Evolutionary conservation across 1,284 basidiomycete species (phyloP).

Genomic region (Puccinia hordei): DNA sequence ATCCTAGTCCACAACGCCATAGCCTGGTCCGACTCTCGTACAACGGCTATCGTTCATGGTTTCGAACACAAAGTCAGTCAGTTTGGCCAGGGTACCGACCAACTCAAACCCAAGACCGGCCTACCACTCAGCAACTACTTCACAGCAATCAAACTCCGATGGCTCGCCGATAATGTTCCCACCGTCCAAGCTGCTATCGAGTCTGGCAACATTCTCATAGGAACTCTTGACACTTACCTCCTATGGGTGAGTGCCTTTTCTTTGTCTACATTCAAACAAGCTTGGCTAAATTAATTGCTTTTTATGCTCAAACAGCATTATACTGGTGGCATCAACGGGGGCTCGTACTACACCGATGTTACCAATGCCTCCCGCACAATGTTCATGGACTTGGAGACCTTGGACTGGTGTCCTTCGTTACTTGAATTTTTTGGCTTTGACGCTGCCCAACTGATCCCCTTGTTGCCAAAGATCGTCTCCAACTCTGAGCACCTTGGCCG

Average conservation of each 20-base stretch:
- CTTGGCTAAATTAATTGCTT: too few species aligned
- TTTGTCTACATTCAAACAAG: too few species aligned
- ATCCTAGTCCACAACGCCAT: conserved; percentile 68
- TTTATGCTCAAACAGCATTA: too few species aligned
- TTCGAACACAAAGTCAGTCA: conserved; percentile 9
- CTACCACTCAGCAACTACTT: conserved; percentile 67
- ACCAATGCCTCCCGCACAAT: conserved; percentile 96
- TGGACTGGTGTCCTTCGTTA: conserved; percentile 80
- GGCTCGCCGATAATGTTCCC: conserved; percentile 91
- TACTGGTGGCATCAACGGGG: conserved; percentile 67
- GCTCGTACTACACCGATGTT: conserved; percentile 88
- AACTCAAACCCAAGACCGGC: conserved; percentile 68
- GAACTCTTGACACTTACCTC: conserved; percentile 96
- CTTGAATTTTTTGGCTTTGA: conserved; percentile 78
- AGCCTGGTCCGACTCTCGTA: conserved; percentile 94
- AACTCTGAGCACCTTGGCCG: conserved; percentile 89
- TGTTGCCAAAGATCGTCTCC: conserved; percentile 85
- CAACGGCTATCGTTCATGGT: conserved; percentile 76
- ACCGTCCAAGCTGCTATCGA: conserved; percentile 79
- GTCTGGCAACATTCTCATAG: conserved; percentile 79
- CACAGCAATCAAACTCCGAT: conserved; percentile 78
- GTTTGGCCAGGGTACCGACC: conserved; percentile 69
- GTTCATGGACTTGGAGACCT: conserved; percentile 78
- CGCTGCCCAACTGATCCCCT: conserved; percentile 47
- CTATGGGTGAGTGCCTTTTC: conserved; percentile 69